Percentiles rank a stretch among this genome's conserved stretches.
phyloP scores from a whole-genome alignment of 1,284 basidiomycete genomes.

The Fomitopsis betulina region DNA sequence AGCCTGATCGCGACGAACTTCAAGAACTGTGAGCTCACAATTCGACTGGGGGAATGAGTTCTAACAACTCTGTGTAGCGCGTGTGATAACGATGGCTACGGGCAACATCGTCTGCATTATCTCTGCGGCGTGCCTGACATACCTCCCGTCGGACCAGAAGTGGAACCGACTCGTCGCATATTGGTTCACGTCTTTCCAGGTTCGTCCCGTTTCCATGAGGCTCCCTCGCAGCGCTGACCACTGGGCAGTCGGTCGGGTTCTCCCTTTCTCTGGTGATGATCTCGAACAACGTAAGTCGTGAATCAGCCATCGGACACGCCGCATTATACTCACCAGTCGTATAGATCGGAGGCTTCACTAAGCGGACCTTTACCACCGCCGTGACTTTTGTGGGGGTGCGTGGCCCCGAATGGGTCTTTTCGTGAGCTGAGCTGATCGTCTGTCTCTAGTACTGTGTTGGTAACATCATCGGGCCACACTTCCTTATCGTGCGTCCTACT shows the following conservation, averaged over 20 bases:
- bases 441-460: constrained; percentile 14
- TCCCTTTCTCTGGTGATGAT: constrained; percentile 25
- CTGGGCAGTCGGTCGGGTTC: constrained; percentile 21
- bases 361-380: constrained; percentile 24
- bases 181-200: constrained; percentile 28
- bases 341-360: constrained; percentile 27
- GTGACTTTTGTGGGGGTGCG: constrained; percentile 19
- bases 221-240: neutral
- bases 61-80: constrained; percentile 4
- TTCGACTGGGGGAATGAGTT: neutral
- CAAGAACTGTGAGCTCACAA: constrained; percentile 14
- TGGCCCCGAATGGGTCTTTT: neutral
- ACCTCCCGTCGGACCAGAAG: constrained; percentile 25
- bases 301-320: neutral
- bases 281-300: constrained; percentile 22
- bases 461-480: constrained; percentile 18
- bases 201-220: neutral
- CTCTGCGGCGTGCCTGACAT: constrained; percentile 26
- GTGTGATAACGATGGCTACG: constrained; percentile 17
- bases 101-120: constrained; percentile 28
- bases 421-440: neutral
- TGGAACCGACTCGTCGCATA: constrained; percentile 30
- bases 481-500: constrained; percentile 10
- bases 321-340: neutral
- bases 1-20: constrained; percentile 15